phyloP scores from a whole-genome alignment of 495 filamentous ascomycete species.

The Penicillium soppii region DNA sequence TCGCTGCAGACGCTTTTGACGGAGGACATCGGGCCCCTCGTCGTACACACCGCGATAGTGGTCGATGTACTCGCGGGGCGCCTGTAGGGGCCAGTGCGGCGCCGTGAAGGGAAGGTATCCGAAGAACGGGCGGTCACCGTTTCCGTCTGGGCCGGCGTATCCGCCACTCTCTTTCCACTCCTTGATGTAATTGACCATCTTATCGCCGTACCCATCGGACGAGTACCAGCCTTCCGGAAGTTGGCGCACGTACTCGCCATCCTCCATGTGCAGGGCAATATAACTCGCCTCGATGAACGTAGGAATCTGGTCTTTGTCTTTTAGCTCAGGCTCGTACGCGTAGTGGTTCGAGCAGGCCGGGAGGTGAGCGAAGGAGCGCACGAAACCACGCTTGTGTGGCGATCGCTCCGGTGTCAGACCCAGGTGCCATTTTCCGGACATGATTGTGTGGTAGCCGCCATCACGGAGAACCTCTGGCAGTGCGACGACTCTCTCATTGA shows the following conservation, averaged over 20 bases:
- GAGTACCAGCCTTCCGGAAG: slow-evolving; percentile 58
- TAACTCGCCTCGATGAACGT: slow-evolving; percentile 51
- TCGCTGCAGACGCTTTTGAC: slow-evolving; percentile 47
- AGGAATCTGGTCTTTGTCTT: slow-evolving; percentile 42
- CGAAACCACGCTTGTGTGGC: slow-evolving; percentile 44
- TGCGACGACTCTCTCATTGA: slow-evolving; percentile 61
- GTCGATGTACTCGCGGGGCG: slow-evolving; percentile 48
- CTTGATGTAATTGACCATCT: slow-evolving; percentile 51
- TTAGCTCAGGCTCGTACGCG: slow-evolving; percentile 55
- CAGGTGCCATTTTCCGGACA: slow-evolving; percentile 61
- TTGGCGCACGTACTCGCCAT: slow-evolving; percentile 53
- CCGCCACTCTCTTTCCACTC: slow-evolving; percentile 49
- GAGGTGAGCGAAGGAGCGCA: slow-evolving; percentile 50
- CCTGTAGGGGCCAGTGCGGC: slow-evolving; percentile 63
- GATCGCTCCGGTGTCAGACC: slow-evolving; percentile 46
- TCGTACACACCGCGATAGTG: slow-evolving; percentile 58
- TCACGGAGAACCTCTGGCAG: slow-evolving; percentile 62
- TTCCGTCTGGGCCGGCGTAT: slow-evolving; percentile 22
- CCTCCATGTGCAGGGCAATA: slow-evolving; percentile 60
- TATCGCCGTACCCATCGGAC: slow-evolving; percentile 52
- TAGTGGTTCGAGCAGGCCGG: slow-evolving; percentile 63
- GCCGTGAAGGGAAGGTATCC: slow-evolving; percentile 60
- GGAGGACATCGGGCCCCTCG: slow-evolving; percentile 54
- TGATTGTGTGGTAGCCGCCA: slow-evolving; percentile 60
- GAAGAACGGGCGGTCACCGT: slow-evolving; percentile 56